Evolutionary conservation across 2,329 filamentous ascomycete species (phyloP).

Genomic region (Diaporthe citriasiana): DNA sequence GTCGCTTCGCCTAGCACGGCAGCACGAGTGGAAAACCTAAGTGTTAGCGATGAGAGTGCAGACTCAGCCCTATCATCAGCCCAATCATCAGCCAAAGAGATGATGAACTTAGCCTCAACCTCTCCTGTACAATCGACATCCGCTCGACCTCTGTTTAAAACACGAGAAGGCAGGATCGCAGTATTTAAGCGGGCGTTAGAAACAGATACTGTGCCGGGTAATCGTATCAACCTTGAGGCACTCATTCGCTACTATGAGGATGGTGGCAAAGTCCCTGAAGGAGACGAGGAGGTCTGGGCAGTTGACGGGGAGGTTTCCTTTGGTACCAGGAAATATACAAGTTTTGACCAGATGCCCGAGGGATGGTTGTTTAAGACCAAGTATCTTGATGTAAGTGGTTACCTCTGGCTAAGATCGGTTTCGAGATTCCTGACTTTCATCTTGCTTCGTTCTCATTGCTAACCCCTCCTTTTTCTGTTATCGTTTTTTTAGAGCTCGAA

Average conservation of each 20-base stretch:
- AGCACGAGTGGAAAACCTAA: neutral
- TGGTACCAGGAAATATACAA: neutral
- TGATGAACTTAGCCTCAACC: neutral
- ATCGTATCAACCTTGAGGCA: neutral
- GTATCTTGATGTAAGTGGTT: constrained; percentile 16
- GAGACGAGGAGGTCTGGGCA: constrained; percentile 25
- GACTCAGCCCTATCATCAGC: neutral
- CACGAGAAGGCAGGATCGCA: constrained; percentile 15
- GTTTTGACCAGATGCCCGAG: constrained; percentile 2
- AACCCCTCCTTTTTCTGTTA: neutral
- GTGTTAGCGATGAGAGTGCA: neutral
- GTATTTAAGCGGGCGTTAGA: constrained; percentile 1
- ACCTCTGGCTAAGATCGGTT: neutral
- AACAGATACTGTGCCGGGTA: neutral
- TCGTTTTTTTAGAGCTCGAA: neutral
- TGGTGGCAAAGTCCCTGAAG: constrained; percentile 19
- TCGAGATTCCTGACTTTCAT: neutral
- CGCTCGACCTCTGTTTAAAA: neutral
- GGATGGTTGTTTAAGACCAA: constrained; percentile 4
- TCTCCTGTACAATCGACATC: neutral
- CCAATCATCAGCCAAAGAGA: too few species aligned
- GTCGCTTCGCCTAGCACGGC: neutral
- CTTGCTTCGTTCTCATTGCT: neutral
- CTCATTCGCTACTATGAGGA: constrained; percentile 21
- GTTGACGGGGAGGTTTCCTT: constrained; percentile 3